Conservation (phyloP, 2,329 filamentous ascomycete species). For the Claviceps monticola region DNA sequence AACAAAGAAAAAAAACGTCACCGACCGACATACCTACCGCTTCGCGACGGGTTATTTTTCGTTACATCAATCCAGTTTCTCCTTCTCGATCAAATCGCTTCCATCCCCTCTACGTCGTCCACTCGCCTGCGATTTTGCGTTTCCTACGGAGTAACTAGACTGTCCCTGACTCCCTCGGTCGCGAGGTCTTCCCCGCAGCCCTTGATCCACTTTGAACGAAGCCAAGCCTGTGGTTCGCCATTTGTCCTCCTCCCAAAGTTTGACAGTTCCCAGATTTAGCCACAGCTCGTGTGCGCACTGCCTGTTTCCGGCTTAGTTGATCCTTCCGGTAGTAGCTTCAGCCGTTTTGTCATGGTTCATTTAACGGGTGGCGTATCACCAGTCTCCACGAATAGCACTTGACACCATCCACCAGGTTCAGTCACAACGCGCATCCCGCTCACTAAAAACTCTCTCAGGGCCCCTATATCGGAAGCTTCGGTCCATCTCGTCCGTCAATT, state of each 20-base stretch:
- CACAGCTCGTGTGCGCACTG: not conserved
- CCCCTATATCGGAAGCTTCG: not conserved
- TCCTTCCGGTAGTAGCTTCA: not conserved
- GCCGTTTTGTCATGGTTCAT: not conserved
- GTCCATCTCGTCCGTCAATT: not conserved
- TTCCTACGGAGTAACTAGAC: no score
- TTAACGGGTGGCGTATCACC: not conserved
- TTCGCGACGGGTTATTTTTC: no score
- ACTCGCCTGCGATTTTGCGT: no score
- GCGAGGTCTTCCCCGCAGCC: not conserved
- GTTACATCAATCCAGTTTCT: no score
- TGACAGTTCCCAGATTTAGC: not conserved
- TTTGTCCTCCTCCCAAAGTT: not conserved
- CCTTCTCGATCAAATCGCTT: no score
- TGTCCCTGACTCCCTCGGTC: not conserved
- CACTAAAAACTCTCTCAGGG: not conserved
- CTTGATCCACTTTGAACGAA: not conserved
- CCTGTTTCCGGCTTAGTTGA: not conserved
- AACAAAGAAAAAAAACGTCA: no score
- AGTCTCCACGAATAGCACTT: not conserved
- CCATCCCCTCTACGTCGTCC: no score
- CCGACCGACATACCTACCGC: no score
- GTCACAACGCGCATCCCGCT: not conserved
- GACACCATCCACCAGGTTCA: not conserved
- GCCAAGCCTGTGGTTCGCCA: not conserved